phyloP scores from a whole-genome alignment of 2,329 filamentous ascomycete genomes.

The Fusarium torreyae region DNA sequence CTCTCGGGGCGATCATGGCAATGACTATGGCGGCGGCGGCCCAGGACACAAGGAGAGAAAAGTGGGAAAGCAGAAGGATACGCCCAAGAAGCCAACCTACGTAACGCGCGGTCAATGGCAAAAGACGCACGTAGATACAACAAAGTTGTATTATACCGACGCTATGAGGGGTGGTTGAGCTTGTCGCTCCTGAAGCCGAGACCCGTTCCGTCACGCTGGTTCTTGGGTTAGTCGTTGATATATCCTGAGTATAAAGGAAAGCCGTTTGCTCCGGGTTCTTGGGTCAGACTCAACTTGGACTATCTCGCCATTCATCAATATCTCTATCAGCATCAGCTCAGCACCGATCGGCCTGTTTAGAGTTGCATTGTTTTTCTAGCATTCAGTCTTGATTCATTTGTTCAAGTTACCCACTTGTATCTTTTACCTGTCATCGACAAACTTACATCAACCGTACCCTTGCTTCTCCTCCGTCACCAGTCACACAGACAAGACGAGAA shows the following conservation, averaged over 20 bases:
- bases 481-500: slow-evolving; percentile 38
- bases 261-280: slow-evolving; percentile 48
- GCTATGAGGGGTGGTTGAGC: slow-evolving; percentile 43
- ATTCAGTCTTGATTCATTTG: slow-evolving; percentile 13
- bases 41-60: slow-evolving; percentile 29
- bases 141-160: slow-evolving; percentile 35
- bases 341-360: slow-evolving; percentile 21
- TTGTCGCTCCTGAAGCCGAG: slow-evolving; percentile 41
- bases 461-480: slow-evolving; percentile 36
- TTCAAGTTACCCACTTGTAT: slow-evolving; percentile 14
- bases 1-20: slow-evolving; percentile 33
- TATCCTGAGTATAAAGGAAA: slow-evolving; percentile 48
- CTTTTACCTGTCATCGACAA: slow-evolving; percentile 29
- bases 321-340: slow-evolving; percentile 10
- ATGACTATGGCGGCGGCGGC: slow-evolving; percentile 30
- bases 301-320: slow-evolving; percentile 18
- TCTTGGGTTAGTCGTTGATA: slow-evolving; percentile 32
- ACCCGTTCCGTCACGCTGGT: slow-evolving; percentile 41
- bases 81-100: slow-evolving; percentile 14
- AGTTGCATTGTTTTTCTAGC: slow-evolving; percentile 20
- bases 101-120: slow-evolving; percentile 40
- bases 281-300: slow-evolving; percentile 32
- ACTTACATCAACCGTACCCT: slow-evolving; percentile 31
- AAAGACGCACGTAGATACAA: slow-evolving; percentile 16
- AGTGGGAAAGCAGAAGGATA: slow-evolving; percentile 26